phyloP scores from a whole-genome alignment of 306 rosid species.

The Castanea sativa region DNA sequence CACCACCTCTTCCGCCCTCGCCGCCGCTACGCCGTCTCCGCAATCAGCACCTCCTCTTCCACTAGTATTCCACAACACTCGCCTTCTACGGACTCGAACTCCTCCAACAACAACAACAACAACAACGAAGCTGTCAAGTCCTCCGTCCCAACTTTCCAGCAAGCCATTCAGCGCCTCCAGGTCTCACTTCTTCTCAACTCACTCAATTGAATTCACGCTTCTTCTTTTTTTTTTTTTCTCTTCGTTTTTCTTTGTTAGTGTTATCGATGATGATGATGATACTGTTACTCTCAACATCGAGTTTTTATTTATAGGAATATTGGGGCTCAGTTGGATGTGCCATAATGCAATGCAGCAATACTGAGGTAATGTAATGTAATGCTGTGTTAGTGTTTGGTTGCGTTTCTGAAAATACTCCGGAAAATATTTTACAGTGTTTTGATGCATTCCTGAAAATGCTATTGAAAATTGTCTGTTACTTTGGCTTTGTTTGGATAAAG shows the following conservation, averaged over 20 bases:
- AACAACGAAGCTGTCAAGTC: constrained; percentile 22
- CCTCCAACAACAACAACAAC: too few species aligned
- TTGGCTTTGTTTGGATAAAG: too few species aligned
- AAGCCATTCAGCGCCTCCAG: constrained; percentile 98
- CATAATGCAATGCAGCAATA: constrained; percentile 97
- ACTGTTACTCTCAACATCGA: not conserved
- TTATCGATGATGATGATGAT: constrained; percentile 18
- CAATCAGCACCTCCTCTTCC: constrained; percentile 35
- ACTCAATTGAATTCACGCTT: too few species aligned
- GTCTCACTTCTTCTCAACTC: constrained; percentile 23
- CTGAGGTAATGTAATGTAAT: constrained; percentile 64
- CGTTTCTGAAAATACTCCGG: too few species aligned
- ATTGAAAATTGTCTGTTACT: too few species aligned
- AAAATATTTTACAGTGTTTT: too few species aligned
- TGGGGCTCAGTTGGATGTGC: constrained; percentile 99
- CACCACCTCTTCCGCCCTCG: constrained; percentile 10
- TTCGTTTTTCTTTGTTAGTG: not conserved
- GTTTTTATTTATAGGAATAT: constrained; percentile 48
- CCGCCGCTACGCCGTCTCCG: constrained; percentile 43
- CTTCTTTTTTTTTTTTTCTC: not conserved
- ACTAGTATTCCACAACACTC: constrained; percentile 21
- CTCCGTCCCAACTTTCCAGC: constrained; percentile 68
- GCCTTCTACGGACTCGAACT: constrained; percentile 26
- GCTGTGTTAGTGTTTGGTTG: too few species aligned
- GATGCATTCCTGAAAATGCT: too few species aligned